Conservation (phyloP, 805 yeast species). For the Brettanomyces bruxellensis region DNA sequence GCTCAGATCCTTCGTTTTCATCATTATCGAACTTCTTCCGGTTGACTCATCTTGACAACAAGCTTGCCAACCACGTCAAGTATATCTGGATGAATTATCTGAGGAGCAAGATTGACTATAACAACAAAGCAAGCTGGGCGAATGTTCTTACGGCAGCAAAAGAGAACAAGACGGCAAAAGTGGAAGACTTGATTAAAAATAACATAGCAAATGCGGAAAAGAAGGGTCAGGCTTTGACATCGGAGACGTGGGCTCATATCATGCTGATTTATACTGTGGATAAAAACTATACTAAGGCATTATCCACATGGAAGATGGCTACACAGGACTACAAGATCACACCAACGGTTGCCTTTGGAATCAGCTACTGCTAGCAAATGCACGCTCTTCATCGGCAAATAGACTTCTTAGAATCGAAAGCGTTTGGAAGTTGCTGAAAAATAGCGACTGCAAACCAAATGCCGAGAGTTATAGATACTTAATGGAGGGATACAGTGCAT, state of each 20-base stretch:
- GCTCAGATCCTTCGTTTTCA: background rate
- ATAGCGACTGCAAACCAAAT: slow-evolving; percentile 29
- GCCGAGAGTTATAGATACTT: slow-evolving; percentile 39
- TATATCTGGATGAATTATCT: slow-evolving; percentile 3
- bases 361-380: slow-evolving; percentile 33
- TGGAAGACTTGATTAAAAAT: slow-evolving; percentile 9
- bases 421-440: slow-evolving; percentile 21
- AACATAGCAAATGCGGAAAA: slow-evolving; percentile 15
- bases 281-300: slow-evolving; percentile 27
- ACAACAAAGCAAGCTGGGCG: slow-evolving; percentile 8
- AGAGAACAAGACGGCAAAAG: slow-evolving; percentile 9
- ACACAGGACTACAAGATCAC: slow-evolving; percentile 26
- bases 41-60: slow-evolving; percentile 3
- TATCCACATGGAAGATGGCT: slow-evolving; percentile 32
- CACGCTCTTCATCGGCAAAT: slow-evolving; percentile 15
- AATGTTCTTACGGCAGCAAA: slow-evolving; percentile 10
- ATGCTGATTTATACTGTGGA: slow-evolving; percentile 38
- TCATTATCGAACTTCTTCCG: background rate
- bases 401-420: slow-evolving; percentile 30
- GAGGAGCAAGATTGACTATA: slow-evolving; percentile 13
- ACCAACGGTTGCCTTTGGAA: slow-evolving; percentile 44
- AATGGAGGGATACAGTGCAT: slow-evolving; percentile 37
- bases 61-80: slow-evolving; percentile 4
- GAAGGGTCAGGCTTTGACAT: slow-evolving; percentile 28
- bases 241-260: slow-evolving; percentile 31